Percentiles rank a stretch among this genome's conserved stretches.
These are phyloP conservation scores for Hypoxylon intermedium DNA, from an alignment of 495 filamentous ascomycete genomes.

Conservation along the genomic window DNA sequence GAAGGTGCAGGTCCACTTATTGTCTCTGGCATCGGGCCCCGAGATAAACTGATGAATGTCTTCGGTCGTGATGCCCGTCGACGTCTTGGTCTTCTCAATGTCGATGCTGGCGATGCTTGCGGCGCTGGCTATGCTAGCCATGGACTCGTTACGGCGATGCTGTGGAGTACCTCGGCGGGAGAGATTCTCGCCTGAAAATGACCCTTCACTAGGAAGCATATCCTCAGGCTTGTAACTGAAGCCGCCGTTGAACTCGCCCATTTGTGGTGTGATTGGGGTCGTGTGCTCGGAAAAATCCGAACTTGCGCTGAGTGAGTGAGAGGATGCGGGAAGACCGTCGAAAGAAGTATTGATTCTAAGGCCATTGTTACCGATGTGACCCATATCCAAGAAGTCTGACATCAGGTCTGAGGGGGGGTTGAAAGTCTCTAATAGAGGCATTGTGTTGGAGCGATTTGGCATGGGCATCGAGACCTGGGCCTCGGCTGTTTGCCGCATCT, in stretches of 20 bases:
- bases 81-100: slow-evolving; percentile 61
- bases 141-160: slow-evolving; percentile 57
- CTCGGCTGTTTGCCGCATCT: slow-evolving; percentile 55
- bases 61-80: slow-evolving; percentile 82
- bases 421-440: slow-evolving; percentile 47
- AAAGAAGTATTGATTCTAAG: slow-evolving; percentile 57
- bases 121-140: slow-evolving; percentile 56
- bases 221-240: slow-evolving; percentile 50
- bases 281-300: slow-evolving; percentile 48
- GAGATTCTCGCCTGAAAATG: slow-evolving; percentile 18
- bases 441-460: slow-evolving; percentile 49
- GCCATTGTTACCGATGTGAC: slow-evolving; percentile 58
- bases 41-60: slow-evolving; percentile 86
- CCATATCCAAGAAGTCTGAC: slow-evolving; percentile 63
- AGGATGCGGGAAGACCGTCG: slow-evolving; percentile 39
- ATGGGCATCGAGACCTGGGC: slow-evolving; percentile 46
- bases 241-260: slow-evolving; percentile 36
- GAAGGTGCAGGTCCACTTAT: slow-evolving; percentile 87
- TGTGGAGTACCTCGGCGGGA: slow-evolving; percentile 45
- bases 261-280: slow-evolving; percentile 48
- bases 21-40: slow-evolving; percentile 73
- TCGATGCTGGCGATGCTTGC: slow-evolving; percentile 64
- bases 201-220: slow-evolving; percentile 21
- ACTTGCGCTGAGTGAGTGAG: slow-evolving; percentile 33
- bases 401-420: slow-evolving; percentile 59